Conservation (phyloP, 2,329 filamentous ascomycete genomes). For the Immersiporthe knoxdaviesiana region DNA sequence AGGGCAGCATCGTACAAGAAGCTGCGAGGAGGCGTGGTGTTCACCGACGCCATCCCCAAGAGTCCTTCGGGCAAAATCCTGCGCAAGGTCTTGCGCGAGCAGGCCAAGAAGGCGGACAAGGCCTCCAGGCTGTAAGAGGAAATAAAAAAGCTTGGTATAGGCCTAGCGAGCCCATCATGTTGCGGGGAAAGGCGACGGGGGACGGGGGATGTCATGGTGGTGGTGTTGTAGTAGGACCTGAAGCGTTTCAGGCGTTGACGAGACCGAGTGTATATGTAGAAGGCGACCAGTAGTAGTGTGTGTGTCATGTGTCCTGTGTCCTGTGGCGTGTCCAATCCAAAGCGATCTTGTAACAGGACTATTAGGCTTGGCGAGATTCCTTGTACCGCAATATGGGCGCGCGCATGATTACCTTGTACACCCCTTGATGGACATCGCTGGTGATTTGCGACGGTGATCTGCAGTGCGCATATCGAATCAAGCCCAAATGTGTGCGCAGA, state of each 20-base stretch:
- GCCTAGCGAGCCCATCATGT: background rate
- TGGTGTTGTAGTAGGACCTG: background rate
- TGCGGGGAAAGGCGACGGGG: too few species aligned
- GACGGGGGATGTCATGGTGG: background rate
- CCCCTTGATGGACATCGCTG: background rate
- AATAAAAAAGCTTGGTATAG: background rate
- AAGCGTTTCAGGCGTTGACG: background rate
- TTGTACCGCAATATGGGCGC: background rate
- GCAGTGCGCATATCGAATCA: background rate
- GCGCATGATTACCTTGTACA: background rate
- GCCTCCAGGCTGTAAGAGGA: slow-evolving; percentile 32
- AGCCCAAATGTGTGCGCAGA: background rate
- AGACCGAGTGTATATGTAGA: background rate
- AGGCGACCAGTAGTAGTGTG: background rate
- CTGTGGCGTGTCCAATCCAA: background rate
- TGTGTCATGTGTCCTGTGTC: background rate
- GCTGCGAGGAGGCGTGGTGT: slow-evolving; percentile 46
- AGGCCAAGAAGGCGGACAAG: slow-evolving; percentile 41
- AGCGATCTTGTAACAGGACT: background rate
- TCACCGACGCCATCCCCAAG: slow-evolving; percentile 63
- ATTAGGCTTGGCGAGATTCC: background rate
- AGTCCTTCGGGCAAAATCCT: slow-evolving; percentile 67
- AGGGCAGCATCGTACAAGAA: slow-evolving; percentile 36
- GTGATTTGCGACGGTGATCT: background rate
- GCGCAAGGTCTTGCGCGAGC: slow-evolving; percentile 57